phyloP scores from a whole-genome alignment of 148 eudicot species.

The Euryodendron excelsum region DNA sequence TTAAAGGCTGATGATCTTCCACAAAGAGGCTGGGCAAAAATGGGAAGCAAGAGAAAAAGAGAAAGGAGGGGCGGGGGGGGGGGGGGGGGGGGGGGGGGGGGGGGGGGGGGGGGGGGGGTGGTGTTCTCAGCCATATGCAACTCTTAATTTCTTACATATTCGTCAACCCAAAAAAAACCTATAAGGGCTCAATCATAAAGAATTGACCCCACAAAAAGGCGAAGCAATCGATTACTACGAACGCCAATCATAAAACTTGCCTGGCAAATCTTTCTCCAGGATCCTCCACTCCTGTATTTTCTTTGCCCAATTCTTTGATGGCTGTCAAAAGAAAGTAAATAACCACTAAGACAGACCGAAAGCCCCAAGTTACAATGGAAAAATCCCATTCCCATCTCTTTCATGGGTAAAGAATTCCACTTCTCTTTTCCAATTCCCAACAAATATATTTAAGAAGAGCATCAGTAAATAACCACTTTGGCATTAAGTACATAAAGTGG shows the following conservation, averaged over 20 bases:
- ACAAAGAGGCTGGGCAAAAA: neutral
- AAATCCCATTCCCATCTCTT: too few species aligned
- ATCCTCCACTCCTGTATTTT: conserved; percentile 79
- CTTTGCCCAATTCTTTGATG: conserved; percentile 60
- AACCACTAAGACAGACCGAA: too few species aligned
- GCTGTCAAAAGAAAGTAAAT: conserved; percentile 34
- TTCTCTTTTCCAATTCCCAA: too few species aligned
- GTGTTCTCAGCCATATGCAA: neutral
- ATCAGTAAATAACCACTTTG: too few species aligned
- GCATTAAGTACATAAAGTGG: too few species aligned
- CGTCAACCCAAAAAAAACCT: neutral
- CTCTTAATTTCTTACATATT: neutral
- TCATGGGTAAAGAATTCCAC: too few species aligned
- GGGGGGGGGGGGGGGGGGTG: neutral
- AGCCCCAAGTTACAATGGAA: too few species aligned
- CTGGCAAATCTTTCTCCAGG: conserved; percentile 72
- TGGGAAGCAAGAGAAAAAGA: neutral
- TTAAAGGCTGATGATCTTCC: neutral
- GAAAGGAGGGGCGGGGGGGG: neutral
- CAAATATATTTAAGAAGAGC: too few species aligned
- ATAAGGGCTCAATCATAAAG: neutral
- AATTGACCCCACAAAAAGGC: neutral
- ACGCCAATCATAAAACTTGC: conserved; percentile 24
- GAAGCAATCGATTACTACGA: neutral
- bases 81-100: neutral